Evolutionary conservation across 352 stramenopile genomes (phyloP), one percentile per base, ranked within the genome.

Genomic region (Discostella stelligera): DNA sequence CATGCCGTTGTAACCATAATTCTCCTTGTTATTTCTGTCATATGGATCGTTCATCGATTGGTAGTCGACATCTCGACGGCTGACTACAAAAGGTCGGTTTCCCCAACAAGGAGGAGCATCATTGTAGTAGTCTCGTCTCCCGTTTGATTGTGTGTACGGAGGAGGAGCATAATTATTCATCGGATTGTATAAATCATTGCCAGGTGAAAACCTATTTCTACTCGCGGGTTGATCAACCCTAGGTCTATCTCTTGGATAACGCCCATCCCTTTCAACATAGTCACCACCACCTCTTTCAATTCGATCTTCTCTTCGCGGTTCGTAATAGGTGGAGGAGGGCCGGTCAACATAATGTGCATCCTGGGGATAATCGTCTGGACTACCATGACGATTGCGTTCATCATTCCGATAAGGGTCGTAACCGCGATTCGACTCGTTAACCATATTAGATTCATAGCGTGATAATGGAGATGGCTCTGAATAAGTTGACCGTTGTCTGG

Each of bases 31-130:
- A 11, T 16, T 21, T 58, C 50, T 27, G 30, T 58, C 18, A 32
- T 37, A 58, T 37, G 50, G 50, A 23, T 25, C 30, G 49, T 55
- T 55, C 49, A 55, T 55, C 20, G 49, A 55, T 58, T 58, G 50
- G 30, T 58, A 58, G 18, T 58, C 50, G n/a, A 58, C 30, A 58
- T 58, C 30, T 32, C 18, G 50, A 58, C 20, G 4, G 18, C 30
- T 18, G 7, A 25, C 50, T 37, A 14, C 50, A 18, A 58, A 32
- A 21, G n/a, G 1, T 30, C 8, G 5, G 6, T 20, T 23, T 21
- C 10, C 16, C 49, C 46, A 7, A 16, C 46, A 1, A 2, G 4
- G 46, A 52, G 27, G 27, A 32, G 27, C 27, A 32, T 16, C 49
- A 21, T 55, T 55, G 49, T 55, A 55, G 30, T 58, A 58, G 30